Base-by-base conservation (phyloP, 2,329 filamentous ascomycete species). In the Elsinoe australis region DNA sequence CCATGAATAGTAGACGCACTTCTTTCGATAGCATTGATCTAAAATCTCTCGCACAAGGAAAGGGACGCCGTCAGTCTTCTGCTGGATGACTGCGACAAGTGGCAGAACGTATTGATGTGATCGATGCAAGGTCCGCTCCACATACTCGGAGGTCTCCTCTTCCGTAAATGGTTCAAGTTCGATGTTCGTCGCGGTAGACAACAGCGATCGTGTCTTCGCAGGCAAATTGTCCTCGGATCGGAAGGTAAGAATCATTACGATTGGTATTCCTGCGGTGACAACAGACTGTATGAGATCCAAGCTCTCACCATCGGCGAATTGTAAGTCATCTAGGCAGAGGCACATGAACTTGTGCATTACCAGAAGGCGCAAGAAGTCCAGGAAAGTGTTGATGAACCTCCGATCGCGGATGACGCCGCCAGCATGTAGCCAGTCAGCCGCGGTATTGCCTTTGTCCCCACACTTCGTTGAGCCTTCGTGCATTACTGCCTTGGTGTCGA, bases 31-130 rank as follows among this genome's bases (percentile, higher is more conserved):
- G 61, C 87, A 94, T 2, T 84, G 83, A 59, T 86, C 86, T 3
- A 95, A 75, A 76, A 95, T 94, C 66, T 95, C 87, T 49, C 87
- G 77, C 63, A 95, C 85, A 59, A 92, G 94, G 59, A 95, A 95
- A 0, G 88, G 83, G 53, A 94, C 95, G 1, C 89, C 89, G 19
- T 78, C 78, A 6, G 86, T 90, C 67, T 92, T 94, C 58, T 90
- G 88, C 62, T 94, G 85, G 4, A 95, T 80, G 7, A 95, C 85
- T 5, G 88, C 78, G 2, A 86, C 85, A 14, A 96, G 71, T 0
- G 88, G 82, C 1, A 85, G 69, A 1, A 92, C 77, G 38, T 87
- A 84, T 26, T 86, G 80, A 50, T 75, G 76, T 5, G 74, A 67
- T 49, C 86, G 76, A 58, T 85, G 87, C 41, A 96, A 76, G 0